phyloP scores from a whole-genome alignment of 441 rosid species.

The Populus trichocarpa region DNA sequence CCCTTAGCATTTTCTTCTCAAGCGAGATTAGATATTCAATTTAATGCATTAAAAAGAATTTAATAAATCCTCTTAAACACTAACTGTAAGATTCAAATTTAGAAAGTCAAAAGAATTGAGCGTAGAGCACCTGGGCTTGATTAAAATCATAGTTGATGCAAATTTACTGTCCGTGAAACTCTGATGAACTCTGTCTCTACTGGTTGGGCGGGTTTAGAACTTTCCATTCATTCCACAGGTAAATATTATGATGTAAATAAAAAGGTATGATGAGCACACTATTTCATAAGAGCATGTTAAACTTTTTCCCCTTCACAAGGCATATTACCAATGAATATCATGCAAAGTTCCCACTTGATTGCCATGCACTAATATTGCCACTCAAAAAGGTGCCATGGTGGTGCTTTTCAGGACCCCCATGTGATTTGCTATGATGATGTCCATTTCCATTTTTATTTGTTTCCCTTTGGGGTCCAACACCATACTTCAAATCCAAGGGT shows the following conservation, averaged over 20 bases:
- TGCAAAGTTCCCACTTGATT: slow-evolving; percentile 27
- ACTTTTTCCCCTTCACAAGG: slow-evolving; percentile 6
- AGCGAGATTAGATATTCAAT: too few relatives aligned
- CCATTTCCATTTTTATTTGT: slow-evolving; percentile 17
- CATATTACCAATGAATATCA: slow-evolving; percentile 16
- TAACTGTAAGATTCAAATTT: not conserved
- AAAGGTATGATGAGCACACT: not conserved
- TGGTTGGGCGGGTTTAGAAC: not conserved
- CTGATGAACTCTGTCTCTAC: not conserved
- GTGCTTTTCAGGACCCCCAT: slow-evolving; percentile 38
- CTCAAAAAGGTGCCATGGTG: slow-evolving; percentile 4
- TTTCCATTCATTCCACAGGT: not conserved
- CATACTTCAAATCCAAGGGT: slow-evolving; percentile 36
- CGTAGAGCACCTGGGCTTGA: not conserved
- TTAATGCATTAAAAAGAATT: too few relatives aligned
- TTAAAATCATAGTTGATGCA: not conserved
- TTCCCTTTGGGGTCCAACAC: slow-evolving; percentile 21
- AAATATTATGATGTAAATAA: not conserved
- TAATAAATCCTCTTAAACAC: not conserved
- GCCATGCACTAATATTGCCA: slow-evolving; percentile 30
- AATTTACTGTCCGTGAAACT: not conserved
- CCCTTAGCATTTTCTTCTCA: too few relatives aligned
- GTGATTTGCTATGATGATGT: slow-evolving; percentile 41
- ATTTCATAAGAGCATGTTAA: not conserved
- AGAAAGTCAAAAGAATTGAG: not conserved